These are phyloP conservation scores for Diaporthe caulivora DNA, from an alignment of 2,329 filamentous ascomycete species.

Conservation along the genomic window DNA sequence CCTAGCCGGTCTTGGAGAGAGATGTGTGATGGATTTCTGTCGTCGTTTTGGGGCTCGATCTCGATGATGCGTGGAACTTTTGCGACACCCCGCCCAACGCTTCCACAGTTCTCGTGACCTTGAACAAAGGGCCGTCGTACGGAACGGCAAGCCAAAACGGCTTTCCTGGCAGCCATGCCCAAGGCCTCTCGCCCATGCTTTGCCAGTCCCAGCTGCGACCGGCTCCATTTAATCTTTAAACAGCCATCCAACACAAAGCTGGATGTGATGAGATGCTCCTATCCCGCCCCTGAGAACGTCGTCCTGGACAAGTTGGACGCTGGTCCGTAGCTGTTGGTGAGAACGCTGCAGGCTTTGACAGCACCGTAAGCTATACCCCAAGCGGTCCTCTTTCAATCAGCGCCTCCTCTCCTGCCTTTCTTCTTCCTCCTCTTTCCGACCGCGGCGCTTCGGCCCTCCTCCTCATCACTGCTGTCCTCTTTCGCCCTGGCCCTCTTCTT, in stretches of 20 bases:
- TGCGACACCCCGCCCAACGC: background rate
- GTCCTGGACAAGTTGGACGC: background rate
- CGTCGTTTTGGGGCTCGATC: background rate
- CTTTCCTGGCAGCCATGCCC: background rate
- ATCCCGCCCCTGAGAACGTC: background rate
- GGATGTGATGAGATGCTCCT: background rate
- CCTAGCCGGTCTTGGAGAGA: background rate
- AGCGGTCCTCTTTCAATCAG: background rate
- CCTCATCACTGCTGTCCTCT: constrained; percentile 49
- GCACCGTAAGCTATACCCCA: background rate
- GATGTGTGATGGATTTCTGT: background rate
- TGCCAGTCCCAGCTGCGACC: background rate
- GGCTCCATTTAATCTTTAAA: background rate
- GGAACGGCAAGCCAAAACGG: background rate
- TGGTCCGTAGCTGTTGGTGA: background rate
- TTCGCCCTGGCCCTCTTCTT: constrained; percentile 37
- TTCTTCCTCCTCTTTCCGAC: constrained; percentile 43
- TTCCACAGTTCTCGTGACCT: background rate
- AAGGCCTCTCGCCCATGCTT: too few relatives aligned
- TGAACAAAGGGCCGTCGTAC: background rate
- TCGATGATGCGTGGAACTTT: background rate
- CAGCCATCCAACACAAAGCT: background rate
- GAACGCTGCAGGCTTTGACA: background rate
- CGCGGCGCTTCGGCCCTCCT: constrained; percentile 46
- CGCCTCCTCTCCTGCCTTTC: background rate